Percentiles rank a stretch among this genome's conserved stretches.
These are phyloP conservation scores for Colletotrichum sp. DNA, from an alignment of 2,329 filamentous ascomycete species.

Conservation along the genomic window DNA sequence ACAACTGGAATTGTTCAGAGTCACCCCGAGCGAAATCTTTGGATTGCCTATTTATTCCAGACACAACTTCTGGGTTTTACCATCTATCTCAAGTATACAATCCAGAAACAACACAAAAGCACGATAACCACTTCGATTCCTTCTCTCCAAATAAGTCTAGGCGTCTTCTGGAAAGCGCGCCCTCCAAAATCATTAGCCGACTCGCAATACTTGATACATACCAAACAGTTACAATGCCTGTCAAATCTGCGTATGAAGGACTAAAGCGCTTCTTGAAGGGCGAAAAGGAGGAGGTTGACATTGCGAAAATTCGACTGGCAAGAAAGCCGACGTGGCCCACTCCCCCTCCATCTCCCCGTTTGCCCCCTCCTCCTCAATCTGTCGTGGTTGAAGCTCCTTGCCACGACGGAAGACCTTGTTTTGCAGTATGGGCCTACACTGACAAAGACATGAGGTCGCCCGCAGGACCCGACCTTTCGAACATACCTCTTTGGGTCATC, in stretches of 20 bases:
- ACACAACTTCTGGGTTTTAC: background rate
- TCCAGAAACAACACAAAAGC: background rate
- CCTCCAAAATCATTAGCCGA: accelerated
- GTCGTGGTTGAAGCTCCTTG: background rate
- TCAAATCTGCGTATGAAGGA: background rate
- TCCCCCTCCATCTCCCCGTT: background rate
- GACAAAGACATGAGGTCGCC: background rate
- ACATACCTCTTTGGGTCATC: background rate
- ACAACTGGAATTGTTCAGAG: background rate
- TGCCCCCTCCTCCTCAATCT: background rate
- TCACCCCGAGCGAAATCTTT: background rate
- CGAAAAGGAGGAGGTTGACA: background rate
- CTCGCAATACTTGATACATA: background rate
- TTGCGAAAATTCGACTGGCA: background rate
- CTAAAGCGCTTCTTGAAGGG: background rate
- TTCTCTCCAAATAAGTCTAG: background rate
- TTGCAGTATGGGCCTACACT: background rate
- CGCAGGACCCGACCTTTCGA: background rate
- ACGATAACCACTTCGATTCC: background rate
- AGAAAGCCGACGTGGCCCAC: background rate
- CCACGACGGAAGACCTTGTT: background rate
- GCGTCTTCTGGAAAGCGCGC: background rate
- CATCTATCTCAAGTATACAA: background rate
- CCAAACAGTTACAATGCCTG: background rate
- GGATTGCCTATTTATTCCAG: background rate